These are phyloP conservation scores for Ramalina peruviana DNA, from an alignment of 495 filamentous ascomycete species.

Conservation along the genomic window DNA sequence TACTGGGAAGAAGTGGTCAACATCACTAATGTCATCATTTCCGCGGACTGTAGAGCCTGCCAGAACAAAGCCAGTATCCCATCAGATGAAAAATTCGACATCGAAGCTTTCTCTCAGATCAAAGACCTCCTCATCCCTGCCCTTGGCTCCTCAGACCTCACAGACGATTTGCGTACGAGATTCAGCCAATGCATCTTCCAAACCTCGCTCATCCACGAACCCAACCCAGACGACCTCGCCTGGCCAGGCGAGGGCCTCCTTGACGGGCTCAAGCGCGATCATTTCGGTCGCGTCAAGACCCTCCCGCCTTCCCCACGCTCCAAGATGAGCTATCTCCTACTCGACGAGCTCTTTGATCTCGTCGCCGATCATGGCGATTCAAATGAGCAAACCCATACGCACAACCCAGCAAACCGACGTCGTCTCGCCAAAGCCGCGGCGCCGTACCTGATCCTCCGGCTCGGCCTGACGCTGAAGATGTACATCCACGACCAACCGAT, in stretches of 20 bases:
- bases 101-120: constrained; percentile 53
- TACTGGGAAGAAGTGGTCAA: constrained; percentile 48
- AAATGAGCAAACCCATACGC: constrained; percentile 24
- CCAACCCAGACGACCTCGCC: constrained; percentile 49
- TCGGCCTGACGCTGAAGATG: constrained; percentile 59
- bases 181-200: constrained; percentile 70
- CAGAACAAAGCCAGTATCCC: constrained; percentile 30
- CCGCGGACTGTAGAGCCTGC: constrained; percentile 36
- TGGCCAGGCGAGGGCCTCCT: constrained; percentile 40
- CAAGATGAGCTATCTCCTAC: constrained; percentile 63
- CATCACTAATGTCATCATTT: constrained; percentile 44
- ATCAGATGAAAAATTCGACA: constrained; percentile 66
- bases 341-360: constrained; percentile 70
- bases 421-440: constrained; percentile 62
- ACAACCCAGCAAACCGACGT: constrained; percentile 19
- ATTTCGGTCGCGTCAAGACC: constrained; percentile 57
- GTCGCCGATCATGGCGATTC: constrained; percentile 30
- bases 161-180: constrained; percentile 49
- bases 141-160: constrained; percentile 49
- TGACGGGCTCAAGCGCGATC: constrained; percentile 45
- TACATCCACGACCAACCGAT: constrained; percentile 90
- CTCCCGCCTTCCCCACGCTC: constrained; percentile 47
- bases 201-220: constrained; percentile 66
- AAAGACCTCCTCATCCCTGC: constrained; percentile 58
- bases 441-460: constrained; percentile 73